Conservation (phyloP, 2,329 filamentous ascomycete genomes). For the Lachnellula arida region DNA sequence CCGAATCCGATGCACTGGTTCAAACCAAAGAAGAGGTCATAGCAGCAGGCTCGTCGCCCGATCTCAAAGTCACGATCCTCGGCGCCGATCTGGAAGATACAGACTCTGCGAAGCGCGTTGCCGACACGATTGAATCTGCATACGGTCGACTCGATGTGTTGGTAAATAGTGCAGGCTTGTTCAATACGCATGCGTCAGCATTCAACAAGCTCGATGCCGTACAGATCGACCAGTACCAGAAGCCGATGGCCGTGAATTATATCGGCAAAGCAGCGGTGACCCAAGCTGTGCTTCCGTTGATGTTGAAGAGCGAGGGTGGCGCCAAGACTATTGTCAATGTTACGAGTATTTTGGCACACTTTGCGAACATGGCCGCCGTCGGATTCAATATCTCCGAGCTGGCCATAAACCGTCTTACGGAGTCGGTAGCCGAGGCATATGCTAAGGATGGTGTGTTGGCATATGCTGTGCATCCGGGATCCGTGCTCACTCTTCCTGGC, state of each 20-base stretch:
- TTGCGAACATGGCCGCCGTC: constrained; percentile 28
- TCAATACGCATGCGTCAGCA: constrained; percentile 31
- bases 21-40: too few relatives aligned
- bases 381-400: constrained; percentile 44
- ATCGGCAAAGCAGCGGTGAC: constrained; percentile 43
- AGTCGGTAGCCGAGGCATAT: constrained; percentile 43
- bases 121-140: too few relatives aligned
- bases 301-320: constrained; percentile 34
- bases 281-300: constrained; percentile 42
- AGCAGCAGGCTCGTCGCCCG: too few relatives aligned
- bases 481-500: constrained; percentile 22
- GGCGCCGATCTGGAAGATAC: too few relatives aligned
- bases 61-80: too few relatives aligned
- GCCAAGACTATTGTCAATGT: constrained; percentile 33
- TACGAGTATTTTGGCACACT: constrained; percentile 36
- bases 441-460: constrained; percentile 36
- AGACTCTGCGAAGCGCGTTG: too few relatives aligned
- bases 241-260: constrained; percentile 43
- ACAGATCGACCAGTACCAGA: constrained; percentile 39
- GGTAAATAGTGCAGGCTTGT: constrained; percentile 39
- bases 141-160: constrained; percentile 34
- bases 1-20: too few relatives aligned
- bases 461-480: constrained; percentile 41
- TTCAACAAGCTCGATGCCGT: constrained; percentile 35
- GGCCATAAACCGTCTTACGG: constrained; percentile 38